Conservation (phyloP, 768 basidiomycete genomes). For the Sarcodon sp. region DNA sequence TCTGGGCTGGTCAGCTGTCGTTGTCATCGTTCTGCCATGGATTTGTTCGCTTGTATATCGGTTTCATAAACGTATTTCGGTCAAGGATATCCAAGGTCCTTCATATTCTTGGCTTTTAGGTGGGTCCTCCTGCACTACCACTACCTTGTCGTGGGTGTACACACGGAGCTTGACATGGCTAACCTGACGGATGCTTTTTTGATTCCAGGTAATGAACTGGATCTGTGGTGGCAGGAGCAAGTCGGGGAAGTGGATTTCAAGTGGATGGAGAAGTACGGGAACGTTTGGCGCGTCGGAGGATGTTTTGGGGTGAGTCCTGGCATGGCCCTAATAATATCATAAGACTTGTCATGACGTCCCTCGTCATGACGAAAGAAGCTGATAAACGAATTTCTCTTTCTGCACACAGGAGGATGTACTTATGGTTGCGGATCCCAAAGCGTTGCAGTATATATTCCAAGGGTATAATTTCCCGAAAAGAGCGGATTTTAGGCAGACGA, state of each 20-base stretch:
- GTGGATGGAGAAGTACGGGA: slow-evolving; percentile 1
- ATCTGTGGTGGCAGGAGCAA: background rate
- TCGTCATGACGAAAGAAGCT: background rate
- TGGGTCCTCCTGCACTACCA: slow-evolving; percentile 1
- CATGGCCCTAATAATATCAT: background rate
- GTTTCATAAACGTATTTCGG: background rate
- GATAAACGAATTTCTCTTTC: background rate
- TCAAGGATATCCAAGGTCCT: slow-evolving; percentile 11
- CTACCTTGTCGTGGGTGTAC: background rate
- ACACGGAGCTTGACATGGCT: background rate
- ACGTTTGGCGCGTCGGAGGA: background rate
- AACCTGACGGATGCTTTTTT: no score
- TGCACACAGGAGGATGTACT: slow-evolving; percentile 14
- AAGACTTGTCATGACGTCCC: background rate
- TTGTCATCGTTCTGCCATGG: slow-evolving; percentile 1
- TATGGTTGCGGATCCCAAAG: slow-evolving; percentile 15
- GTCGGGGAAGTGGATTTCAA: background rate
- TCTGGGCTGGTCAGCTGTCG: no score
- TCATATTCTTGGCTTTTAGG: slow-evolving; percentile 8
- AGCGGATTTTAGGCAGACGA: slow-evolving; percentile 3
- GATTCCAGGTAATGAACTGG: background rate
- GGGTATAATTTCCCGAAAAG: slow-evolving; percentile 15
- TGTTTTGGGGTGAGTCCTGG: background rate
- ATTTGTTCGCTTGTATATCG: slow-evolving; percentile 1
- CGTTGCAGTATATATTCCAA: slow-evolving; percentile 16